Percentiles rank a stretch among this genome's conserved stretches.
phyloP scores from a whole-genome alignment of 495 filamentous ascomycete species.

The Podospora pseudocomata region DNA sequence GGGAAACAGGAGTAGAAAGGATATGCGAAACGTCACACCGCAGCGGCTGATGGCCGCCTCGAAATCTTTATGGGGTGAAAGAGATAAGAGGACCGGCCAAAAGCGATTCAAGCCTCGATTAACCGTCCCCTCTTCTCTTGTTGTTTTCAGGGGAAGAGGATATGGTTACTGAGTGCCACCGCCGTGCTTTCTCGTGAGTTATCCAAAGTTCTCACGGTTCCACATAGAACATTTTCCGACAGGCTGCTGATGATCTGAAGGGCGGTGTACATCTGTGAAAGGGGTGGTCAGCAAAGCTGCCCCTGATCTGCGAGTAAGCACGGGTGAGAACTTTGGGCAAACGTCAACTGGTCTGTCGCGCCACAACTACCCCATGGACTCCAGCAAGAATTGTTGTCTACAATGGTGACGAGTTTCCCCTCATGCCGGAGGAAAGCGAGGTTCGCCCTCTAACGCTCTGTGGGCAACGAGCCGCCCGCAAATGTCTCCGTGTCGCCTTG shows the following conservation, averaged over 20 bases:
- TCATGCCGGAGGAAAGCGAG: neutral
- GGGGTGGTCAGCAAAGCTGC: neutral
- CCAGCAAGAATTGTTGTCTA: neutral
- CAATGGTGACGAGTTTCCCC: neutral
- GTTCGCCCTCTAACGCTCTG: neutral
- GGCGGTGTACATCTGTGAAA: neutral
- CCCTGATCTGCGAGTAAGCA: neutral
- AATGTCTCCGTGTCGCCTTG: neutral
- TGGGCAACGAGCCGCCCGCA: no score
- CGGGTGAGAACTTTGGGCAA: neutral
- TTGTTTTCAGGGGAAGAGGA: neutral
- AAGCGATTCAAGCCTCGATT: neutral
- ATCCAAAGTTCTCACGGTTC: neutral
- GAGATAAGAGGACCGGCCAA: neutral
- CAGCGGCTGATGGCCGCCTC: neutral
- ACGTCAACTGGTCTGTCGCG: neutral
- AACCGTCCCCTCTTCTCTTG: neutral
- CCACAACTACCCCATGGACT: neutral
- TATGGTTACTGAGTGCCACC: neutral
- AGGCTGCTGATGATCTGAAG: neutral
- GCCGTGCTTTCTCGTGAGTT: neutral
- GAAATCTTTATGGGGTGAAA: neutral
- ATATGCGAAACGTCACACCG: neutral
- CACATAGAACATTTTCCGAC: neutral
- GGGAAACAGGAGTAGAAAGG: neutral